Percentiles rank a stretch among this genome's conserved stretches.
Evolutionary conservation across 768 basidiomycete species (phyloP).

Genomic region (Agaricus subrufescens): DNA sequence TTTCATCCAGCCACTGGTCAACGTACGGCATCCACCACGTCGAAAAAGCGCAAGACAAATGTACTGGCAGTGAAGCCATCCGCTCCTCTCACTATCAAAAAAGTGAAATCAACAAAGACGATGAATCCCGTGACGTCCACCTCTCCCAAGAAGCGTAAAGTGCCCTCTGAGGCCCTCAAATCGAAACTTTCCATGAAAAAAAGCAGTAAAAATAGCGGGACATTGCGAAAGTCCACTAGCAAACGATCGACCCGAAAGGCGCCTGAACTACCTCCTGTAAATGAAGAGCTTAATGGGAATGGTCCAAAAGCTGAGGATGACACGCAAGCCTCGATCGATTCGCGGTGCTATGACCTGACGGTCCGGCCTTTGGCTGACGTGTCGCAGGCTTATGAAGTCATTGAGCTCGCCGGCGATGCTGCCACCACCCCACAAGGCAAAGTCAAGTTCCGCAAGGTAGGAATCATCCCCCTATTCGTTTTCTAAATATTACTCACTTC

Average conservation of each 20-base stretch:
- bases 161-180: constrained; percentile 26
- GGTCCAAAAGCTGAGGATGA: constrained; percentile 26
- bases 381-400: constrained; percentile 57
- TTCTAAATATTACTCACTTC: constrained; percentile 11
- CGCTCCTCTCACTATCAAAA: constrained; percentile 31
- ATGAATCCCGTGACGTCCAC: constrained; percentile 33
- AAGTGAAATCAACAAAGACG: constrained; percentile 38
- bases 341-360: constrained; percentile 77
- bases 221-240: constrained; percentile 30
- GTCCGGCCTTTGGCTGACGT: constrained; percentile 78
- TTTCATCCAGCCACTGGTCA: constrained; percentile 70
- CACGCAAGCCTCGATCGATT: constrained; percentile 55
- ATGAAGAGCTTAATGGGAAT: constrained; percentile 34
- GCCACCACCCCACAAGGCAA: constrained; percentile 20
- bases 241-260: constrained; percentile 21
- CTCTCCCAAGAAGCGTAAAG: constrained; percentile 57
- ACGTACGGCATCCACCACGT: constrained; percentile 36
- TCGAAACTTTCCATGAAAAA: constrained; percentile 30
- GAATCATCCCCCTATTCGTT: neutral
- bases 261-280: constrained; percentile 35
- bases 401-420: constrained; percentile 5
- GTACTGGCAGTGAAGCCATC: constrained; percentile 53
- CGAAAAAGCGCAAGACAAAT: constrained; percentile 64
- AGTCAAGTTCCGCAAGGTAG: constrained; percentile 30
- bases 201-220: constrained; percentile 25